Conservation (phyloP, 768 basidiomycete species). For the Phylloporus scabripes region DNA sequence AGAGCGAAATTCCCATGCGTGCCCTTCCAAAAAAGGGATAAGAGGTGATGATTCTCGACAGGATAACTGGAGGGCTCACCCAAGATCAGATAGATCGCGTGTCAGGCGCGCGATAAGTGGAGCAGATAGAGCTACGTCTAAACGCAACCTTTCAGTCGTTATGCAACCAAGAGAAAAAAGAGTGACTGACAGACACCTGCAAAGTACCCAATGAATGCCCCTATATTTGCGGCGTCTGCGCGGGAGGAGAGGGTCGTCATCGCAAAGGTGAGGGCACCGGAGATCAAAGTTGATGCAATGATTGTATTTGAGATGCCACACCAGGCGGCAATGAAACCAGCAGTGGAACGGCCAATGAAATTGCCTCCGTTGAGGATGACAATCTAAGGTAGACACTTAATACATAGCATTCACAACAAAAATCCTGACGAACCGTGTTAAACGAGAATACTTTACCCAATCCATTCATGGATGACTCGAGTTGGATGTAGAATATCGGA, state of each 20-base stretch:
- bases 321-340: conserved; percentile 33
- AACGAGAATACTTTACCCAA: conserved; percentile 45
- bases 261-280: conserved; percentile 39
- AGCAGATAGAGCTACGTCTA: conserved; percentile 37
- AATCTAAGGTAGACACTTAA: conserved; percentile 21
- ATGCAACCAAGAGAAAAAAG: background rate
- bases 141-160: background rate
- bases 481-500: conserved; percentile 53
- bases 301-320: conserved; percentile 44
- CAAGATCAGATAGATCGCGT: conserved; percentile 44
- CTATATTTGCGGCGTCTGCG: conserved; percentile 35
- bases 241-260: conserved; percentile 36
- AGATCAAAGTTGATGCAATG: conserved; percentile 31
- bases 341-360: conserved; percentile 33
- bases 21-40: conserved; percentile 13
- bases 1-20: conserved; percentile 46
- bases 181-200: conserved; percentile 38
- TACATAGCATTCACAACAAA: background rate
- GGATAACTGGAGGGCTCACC: conserved; percentile 20
- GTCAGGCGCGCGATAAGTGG: conserved; percentile 43
- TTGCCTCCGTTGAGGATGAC: conserved; percentile 36
- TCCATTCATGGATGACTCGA: conserved; percentile 47
- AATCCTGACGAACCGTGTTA: conserved; percentile 39
- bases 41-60: background rate
- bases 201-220: conserved; percentile 44